Percentiles rank a stretch among this genome's conserved stretches.
Evolutionary conservation across 495 filamentous ascomycete species (phyloP).

Genomic region (Aspergillus haitiensis): DNA sequence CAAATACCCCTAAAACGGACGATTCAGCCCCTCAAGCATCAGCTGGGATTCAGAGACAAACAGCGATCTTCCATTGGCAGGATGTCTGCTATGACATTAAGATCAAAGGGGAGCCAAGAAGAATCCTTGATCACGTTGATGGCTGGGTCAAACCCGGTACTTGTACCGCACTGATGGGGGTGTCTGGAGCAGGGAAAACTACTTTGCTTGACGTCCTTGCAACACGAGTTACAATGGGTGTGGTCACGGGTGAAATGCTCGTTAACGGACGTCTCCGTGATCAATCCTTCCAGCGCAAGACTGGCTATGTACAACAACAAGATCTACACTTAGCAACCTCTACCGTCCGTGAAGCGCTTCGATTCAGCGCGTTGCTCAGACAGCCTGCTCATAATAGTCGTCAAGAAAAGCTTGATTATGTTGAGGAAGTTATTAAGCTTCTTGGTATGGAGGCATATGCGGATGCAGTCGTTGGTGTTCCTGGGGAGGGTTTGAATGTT

Average conservation of each 20-base stretch:
- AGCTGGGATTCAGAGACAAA: conserved; percentile 39
- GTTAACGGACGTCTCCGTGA: conserved; percentile 57
- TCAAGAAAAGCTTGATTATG: conserved; percentile 50
- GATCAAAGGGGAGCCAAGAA: conserved; percentile 56
- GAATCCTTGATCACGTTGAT: conserved; percentile 62
- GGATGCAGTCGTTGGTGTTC: conserved; percentile 45
- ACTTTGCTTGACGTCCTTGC: conserved; percentile 63
- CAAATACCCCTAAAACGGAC: conserved; percentile 36
- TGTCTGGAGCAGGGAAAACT: conserved; percentile 65
- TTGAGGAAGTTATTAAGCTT: conserved; percentile 51
- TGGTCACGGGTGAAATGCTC: conserved; percentile 53
- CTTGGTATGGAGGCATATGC: conserved; percentile 48
- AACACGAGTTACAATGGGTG: conserved; percentile 49
- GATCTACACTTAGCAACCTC: conserved; percentile 85
- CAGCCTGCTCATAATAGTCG: conserved; percentile 57
- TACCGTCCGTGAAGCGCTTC: conserved; percentile 79
- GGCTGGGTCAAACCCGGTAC: conserved; percentile 70
- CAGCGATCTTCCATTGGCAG: conserved; percentile 72
- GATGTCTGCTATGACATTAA: conserved; percentile 69
- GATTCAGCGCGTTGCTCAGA: conserved; percentile 81
- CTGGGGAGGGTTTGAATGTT: conserved; percentile 71
- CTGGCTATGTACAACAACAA: conserved; percentile 91
- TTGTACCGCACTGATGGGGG: conserved; percentile 66
- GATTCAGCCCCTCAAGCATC: conserved; percentile 40
- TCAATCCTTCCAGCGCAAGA: conserved; percentile 82